phyloP scores from a whole-genome alignment of 192 early-diverging fungal species.

The Umbelopsis vinacea region DNA sequence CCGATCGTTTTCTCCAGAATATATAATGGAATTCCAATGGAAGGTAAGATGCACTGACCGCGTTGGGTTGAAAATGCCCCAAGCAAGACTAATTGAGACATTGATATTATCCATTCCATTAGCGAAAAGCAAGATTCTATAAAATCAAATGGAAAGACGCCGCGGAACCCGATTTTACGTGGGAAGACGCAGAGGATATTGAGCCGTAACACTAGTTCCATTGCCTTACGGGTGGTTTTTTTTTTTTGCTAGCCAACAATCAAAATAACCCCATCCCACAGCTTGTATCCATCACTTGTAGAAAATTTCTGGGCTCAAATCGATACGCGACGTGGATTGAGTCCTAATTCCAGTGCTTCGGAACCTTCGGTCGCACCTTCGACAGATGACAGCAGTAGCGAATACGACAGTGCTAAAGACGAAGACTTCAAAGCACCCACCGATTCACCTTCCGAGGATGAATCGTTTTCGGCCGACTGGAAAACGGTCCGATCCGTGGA shows the following conservation, averaged over 20 bases:
- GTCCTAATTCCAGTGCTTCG: too few relatives aligned
- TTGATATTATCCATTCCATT: too few relatives aligned
- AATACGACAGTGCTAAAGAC: not conserved
- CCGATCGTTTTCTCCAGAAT: not conserved
- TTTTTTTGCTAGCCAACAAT: too few relatives aligned
- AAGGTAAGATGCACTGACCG: not conserved
- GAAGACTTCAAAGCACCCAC: not conserved
- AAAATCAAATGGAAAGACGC: not conserved
- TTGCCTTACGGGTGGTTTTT: too few relatives aligned
- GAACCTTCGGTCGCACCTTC: not conserved
- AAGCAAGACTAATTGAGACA: not conserved
- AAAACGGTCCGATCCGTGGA: not conserved
- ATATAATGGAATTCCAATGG: conserved; percentile 12
- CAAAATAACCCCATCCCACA: not conserved
- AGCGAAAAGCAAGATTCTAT: not conserved
- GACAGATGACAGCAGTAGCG: not conserved
- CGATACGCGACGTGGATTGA: not conserved
- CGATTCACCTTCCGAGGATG: not conserved
- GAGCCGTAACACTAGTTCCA: not conserved
- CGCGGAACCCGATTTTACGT: not conserved
- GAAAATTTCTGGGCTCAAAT: not conserved
- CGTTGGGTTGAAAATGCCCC: not conserved
- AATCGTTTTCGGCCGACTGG: not conserved
- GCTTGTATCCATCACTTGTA: conserved; percentile 2
- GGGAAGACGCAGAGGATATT: conserved; percentile 16